Evolutionary conservation across 345 rosid species (phyloP).

Genomic region (Gossypium longicalyx): DNA sequence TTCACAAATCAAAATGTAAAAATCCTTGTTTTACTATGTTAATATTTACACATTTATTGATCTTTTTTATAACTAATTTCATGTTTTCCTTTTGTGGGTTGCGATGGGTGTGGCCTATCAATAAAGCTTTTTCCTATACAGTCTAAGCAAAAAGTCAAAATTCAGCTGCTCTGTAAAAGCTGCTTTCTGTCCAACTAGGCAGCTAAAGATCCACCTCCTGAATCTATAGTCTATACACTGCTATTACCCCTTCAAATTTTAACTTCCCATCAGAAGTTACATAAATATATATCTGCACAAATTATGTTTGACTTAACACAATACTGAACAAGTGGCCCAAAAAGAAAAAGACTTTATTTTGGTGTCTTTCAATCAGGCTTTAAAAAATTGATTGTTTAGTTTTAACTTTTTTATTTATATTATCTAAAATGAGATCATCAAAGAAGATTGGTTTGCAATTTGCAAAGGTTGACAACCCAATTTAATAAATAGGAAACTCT

Average conservation of each 20-base stretch:
- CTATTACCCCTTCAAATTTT: background rate
- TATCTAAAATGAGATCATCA: slow-evolving; percentile 3
- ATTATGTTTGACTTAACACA: background rate
- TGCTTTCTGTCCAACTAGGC: slow-evolving; percentile 35
- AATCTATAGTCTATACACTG: background rate
- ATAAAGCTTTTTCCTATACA: background rate
- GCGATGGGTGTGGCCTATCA: slow-evolving; percentile 22
- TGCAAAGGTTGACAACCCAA: background rate
- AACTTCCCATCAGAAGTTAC: background rate
- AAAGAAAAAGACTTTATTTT: no score
- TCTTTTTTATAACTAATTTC: background rate
- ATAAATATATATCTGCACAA: background rate
- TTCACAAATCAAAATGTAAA: slow-evolving; percentile 26
- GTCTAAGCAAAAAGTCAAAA: slow-evolving; percentile 34
- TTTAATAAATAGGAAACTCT: background rate
- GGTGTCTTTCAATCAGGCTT: background rate
- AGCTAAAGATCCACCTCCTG: background rate
- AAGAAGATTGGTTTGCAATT: background rate
- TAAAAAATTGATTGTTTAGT: background rate
- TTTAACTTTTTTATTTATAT: background rate
- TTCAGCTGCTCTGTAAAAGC: slow-evolving; percentile 45
- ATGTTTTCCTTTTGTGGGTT: background rate
- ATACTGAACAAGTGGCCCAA: background rate
- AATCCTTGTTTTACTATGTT: slow-evolving; percentile 11
- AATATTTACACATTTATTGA: background rate